Conservation (phyloP, 345 rosid species). For the Balakata baccata region DNA sequence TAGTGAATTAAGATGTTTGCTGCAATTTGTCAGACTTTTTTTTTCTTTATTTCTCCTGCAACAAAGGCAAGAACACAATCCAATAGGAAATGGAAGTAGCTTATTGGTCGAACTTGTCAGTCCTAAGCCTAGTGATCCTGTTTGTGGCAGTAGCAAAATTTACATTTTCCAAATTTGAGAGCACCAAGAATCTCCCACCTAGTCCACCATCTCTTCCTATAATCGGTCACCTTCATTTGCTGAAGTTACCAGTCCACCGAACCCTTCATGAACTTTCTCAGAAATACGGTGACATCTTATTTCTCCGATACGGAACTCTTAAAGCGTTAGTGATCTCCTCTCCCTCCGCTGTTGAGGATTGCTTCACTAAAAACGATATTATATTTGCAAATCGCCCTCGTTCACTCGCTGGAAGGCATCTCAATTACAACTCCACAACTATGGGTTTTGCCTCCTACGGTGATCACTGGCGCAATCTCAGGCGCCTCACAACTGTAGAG, state of each 20-base stretch:
- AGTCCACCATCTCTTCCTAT: not conserved
- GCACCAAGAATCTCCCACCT: not conserved
- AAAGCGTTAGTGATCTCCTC: not conserved
- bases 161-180: not conserved
- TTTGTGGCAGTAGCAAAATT: no score
- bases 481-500: not conserved
- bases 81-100: no score
- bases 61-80: no score
- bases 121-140: no score
- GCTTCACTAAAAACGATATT: not conserved
- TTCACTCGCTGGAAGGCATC: not conserved
- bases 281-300: not conserved
- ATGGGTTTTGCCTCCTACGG: not conserved
- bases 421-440: not conserved
- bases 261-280: not conserved
- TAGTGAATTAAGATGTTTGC: no score
- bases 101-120: no score
- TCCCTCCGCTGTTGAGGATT: not conserved
- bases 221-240: not conserved
- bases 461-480: conserved; percentile 12
- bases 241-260: not conserved
- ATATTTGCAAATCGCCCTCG: not conserved
- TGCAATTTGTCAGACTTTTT: no score
- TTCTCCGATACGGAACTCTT: not conserved
- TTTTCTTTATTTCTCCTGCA: no score